A percentile compares a stretch with the other conserved stretches of the same genome.
These are phyloP conservation scores for Lycium barbarum DNA, from an alignment of 257 asterid species.

Conservation along the genomic window DNA sequence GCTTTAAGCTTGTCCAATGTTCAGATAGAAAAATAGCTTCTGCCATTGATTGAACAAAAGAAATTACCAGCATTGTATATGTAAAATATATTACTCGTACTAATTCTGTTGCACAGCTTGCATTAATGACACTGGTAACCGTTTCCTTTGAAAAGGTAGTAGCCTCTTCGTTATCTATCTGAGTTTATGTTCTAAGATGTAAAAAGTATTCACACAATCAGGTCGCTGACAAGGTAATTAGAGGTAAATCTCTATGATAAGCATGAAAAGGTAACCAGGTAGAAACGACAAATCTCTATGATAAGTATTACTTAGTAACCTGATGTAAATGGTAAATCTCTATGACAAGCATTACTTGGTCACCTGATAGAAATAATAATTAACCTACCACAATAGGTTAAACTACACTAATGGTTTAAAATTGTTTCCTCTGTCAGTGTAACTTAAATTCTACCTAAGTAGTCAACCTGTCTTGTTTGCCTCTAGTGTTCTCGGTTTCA, in stretches of 20 bases:
- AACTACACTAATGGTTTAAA: background rate
- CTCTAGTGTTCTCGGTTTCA: background rate
- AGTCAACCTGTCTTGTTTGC: background rate
- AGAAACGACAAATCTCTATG: no score
- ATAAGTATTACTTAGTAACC: no score
- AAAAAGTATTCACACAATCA: no score
- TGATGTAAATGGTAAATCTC: background rate
- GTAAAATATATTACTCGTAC: no score
- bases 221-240: no score
- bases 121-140: constrained; percentile 41
- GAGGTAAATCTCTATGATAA: no score
- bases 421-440: background rate
- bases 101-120: constrained; percentile 51
- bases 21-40: background rate
- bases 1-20: background rate
- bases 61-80: no score
- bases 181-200: background rate
- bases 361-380: background rate
- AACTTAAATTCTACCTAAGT: background rate
- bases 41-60: background rate
- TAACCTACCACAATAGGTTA: background rate
- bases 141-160: constrained; percentile 48
- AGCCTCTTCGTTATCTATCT: background rate
- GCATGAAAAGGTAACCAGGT: no score
- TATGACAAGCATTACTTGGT: background rate